These are phyloP conservation scores for Sugiyamaella chiloensis DNA, from an alignment of 805 yeast species.

Conservation along the genomic window DNA sequence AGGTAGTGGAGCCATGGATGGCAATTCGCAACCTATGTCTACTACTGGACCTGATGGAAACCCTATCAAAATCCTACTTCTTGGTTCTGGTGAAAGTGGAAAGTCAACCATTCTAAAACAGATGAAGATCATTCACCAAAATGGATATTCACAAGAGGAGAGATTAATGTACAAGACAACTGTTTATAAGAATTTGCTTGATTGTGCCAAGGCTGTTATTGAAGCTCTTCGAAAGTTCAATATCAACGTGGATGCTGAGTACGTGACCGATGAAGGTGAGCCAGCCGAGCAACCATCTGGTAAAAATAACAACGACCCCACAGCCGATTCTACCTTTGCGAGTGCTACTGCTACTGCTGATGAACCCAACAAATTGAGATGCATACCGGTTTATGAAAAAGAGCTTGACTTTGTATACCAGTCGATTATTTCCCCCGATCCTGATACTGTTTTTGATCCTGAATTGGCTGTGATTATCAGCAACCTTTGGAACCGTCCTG, in stretches of 20 bases:
- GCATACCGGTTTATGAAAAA: slow-evolving; percentile 25
- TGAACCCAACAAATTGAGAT: slow-evolving; percentile 1
- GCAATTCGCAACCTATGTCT: neutral
- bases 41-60: neutral
- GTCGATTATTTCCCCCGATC: slow-evolving; percentile 51
- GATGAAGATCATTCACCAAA: slow-evolving; percentile 72
- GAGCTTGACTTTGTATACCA: slow-evolving; percentile 40
- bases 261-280: neutral
- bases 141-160: slow-evolving; percentile 71
- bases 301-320: neutral
- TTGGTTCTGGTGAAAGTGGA: slow-evolving; percentile 83
- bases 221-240: slow-evolving; percentile 58
- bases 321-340: too few relatives aligned
- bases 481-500: slow-evolving; percentile 53
- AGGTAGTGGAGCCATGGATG: neutral
- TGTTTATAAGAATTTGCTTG: slow-evolving; percentile 72
- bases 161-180: slow-evolving; percentile 70
- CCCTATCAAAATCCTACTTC: slow-evolving; percentile 55
- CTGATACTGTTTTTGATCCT: slow-evolving; percentile 50
- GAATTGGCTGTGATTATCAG: slow-evolving; percentile 48
- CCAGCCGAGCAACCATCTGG: neutral
- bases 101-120: slow-evolving; percentile 79
- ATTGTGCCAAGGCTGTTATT: slow-evolving; percentile 68
- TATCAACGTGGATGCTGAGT: slow-evolving; percentile 24
- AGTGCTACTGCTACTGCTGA: too few relatives aligned